Evolutionary conservation across 257 asterid species (phyloP).

Genomic region (Ocimum tenuiflorum): DNA sequence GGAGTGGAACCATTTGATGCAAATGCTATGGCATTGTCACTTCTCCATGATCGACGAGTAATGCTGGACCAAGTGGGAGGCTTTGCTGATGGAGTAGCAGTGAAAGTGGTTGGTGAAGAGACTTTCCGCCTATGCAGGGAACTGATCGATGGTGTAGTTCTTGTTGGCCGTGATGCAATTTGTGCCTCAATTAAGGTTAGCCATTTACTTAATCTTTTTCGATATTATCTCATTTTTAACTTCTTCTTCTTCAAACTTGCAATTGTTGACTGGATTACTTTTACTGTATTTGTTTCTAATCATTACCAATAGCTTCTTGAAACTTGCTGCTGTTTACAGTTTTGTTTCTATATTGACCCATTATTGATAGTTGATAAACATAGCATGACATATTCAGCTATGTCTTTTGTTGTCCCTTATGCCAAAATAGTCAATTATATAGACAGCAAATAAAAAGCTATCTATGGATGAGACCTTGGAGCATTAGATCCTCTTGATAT

Average conservation of each 20-base stretch:
- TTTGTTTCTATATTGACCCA: neutral
- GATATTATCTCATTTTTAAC: too few species aligned
- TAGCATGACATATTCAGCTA: neutral
- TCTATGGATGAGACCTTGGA: neutral
- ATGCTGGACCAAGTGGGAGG: constrained; percentile 88
- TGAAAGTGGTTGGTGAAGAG: constrained; percentile 86
- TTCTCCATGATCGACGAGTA: constrained; percentile 66
- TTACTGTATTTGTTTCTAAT: neutral
- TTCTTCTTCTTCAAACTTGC: too few species aligned
- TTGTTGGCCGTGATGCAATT: constrained; percentile 86
- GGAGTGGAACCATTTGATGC: constrained; percentile 93
- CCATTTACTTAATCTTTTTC: neutral
- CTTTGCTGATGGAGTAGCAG: constrained; percentile 94
- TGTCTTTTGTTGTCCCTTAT: neutral
- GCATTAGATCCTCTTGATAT: neutral
- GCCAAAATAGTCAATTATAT: neutral
- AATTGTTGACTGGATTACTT: too few species aligned
- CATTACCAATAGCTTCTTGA: constrained; percentile 4
- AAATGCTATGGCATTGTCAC: constrained; percentile 83
- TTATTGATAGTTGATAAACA: neutral
- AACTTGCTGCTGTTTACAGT: neutral
- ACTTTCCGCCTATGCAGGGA: constrained; percentile 64
- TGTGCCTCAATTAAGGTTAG: constrained; percentile 95
- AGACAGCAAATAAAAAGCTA: neutral
- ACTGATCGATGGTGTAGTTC: constrained; percentile 76